A percentile compares a stretch with the other conserved stretches of the same genome.
These are phyloP conservation scores for Metahyphopichia silvanorum DNA, from an alignment of 805 yeast genomes.

Conservation along the genomic window DNA sequence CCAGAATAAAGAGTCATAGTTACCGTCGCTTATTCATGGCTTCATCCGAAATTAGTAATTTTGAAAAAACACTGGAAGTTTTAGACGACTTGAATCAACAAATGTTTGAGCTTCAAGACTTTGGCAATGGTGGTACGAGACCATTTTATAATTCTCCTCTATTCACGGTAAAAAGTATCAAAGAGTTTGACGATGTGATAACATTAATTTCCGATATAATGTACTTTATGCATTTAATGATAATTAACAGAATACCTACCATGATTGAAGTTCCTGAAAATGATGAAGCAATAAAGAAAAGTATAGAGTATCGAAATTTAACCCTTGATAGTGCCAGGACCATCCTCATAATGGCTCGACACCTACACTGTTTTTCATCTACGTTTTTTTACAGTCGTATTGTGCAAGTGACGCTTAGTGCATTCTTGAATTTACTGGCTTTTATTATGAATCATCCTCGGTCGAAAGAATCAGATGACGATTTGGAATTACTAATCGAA, in stretches of 20 bases:
- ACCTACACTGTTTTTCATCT: constrained; percentile 5
- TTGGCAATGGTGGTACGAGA: constrained; percentile 8
- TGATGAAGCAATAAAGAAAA: constrained; percentile 3
- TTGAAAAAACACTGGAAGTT: constrained; percentile 15
- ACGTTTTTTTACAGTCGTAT: constrained; percentile 11
- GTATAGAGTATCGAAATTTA: constrained; percentile 8
- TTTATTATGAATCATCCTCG: constrained; percentile 14
- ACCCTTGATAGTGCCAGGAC: constrained; percentile 16
- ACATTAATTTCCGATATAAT: neutral
- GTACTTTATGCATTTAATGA: constrained; percentile 6
- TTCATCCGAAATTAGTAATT: constrained; percentile 15
- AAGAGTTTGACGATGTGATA: neutral
- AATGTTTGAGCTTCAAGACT: constrained; percentile 18
- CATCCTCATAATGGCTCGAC: constrained; percentile 10
- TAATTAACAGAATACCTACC: constrained; percentile 13
- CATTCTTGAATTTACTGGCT: constrained; percentile 13
- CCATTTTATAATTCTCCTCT: constrained; percentile 34
- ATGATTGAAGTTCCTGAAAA: constrained; percentile 3
- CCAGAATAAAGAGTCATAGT: constrained; percentile 24
- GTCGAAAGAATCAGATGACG: constrained; percentile 12
- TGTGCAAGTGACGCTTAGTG: constrained; percentile 11
- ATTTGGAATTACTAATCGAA: constrained; percentile 18
- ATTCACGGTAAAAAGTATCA: constrained; percentile 15
- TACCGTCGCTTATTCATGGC: constrained; percentile 32
- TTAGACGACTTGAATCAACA: constrained; percentile 25